These are phyloP conservation scores for Speleostelium caveatum DNA, from an alignment of 78 protist species.

Conservation along the genomic window DNA sequence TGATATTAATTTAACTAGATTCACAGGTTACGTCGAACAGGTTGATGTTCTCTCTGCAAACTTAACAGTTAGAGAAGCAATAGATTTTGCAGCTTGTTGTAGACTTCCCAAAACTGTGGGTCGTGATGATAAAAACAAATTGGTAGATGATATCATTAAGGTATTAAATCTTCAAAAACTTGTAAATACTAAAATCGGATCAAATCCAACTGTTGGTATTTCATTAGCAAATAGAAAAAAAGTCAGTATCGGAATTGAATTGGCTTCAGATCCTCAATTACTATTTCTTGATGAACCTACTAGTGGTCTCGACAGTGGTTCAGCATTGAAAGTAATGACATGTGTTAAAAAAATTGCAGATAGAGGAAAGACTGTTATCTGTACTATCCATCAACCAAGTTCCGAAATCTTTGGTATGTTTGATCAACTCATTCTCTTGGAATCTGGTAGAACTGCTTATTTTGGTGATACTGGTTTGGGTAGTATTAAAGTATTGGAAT, in stretches of 20 bases:
- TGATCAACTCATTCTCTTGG: slow-evolving; percentile 63
- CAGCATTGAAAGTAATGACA: slow-evolving; percentile 72
- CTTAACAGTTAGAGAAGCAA: slow-evolving; percentile 63
- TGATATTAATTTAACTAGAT: slow-evolving; percentile 43
- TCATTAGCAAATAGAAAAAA: slow-evolving; percentile 86
- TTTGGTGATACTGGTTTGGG: slow-evolving; percentile 56
- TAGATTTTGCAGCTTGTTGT: slow-evolving; percentile 66
- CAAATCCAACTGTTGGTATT: slow-evolving; percentile 81
- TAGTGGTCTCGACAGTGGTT: slow-evolving; percentile 77
- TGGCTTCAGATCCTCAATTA: slow-evolving; percentile 76
- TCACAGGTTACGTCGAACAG: slow-evolving; percentile 73
- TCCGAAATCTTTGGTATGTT: slow-evolving; percentile 73
- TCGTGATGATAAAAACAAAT: slow-evolving; percentile 17
- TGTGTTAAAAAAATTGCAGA: slow-evolving; percentile 46
- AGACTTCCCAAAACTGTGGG: slow-evolving; percentile 29
- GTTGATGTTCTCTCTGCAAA: slow-evolving; percentile 61
- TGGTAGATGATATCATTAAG: slow-evolving; percentile 36
- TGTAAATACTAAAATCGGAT: slow-evolving; percentile 43
- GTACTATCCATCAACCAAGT: slow-evolving; percentile 82
- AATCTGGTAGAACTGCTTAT: slow-evolving; percentile 55
- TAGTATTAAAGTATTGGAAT: slow-evolving; percentile 9
- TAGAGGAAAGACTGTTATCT: slow-evolving; percentile 55
- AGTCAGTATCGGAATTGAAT: slow-evolving; percentile 82
- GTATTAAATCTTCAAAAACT: slow-evolving; percentile 15
- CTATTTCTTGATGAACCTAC: slow-evolving; percentile 87